Percentiles rank a stretch among this genome's conserved stretches.
phyloP scores from a whole-genome alignment of 108 stramenopile species.

The Fragilariopsis cylindrus region DNA sequence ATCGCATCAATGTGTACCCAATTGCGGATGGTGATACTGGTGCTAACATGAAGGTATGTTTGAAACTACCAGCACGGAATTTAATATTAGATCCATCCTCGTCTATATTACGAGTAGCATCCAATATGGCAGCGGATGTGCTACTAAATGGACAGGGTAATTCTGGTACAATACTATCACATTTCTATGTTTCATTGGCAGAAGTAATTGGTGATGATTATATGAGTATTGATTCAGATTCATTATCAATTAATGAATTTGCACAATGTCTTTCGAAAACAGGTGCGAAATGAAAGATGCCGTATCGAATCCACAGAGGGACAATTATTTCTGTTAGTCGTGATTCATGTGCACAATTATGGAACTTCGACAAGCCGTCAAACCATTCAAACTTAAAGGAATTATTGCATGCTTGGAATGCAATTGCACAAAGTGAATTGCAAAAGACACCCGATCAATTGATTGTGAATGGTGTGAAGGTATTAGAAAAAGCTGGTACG shows the following conservation, averaged over 20 bases:
- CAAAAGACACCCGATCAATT: slow-evolving; percentile 32
- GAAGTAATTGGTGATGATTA: slow-evolving; percentile 22
- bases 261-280: slow-evolving; percentile 9
- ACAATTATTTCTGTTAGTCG: slow-evolving; percentile 31
- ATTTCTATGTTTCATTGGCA: slow-evolving; percentile 34
- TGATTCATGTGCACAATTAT: slow-evolving; percentile 25
- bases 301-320: slow-evolving; percentile 32
- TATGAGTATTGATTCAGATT: neutral
- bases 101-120: slow-evolving; percentile 11
- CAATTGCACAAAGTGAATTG: slow-evolving; percentile 18
- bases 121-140: slow-evolving; percentile 43
- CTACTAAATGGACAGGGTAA: slow-evolving; percentile 44
- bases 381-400: slow-evolving; percentile 25
- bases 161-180: slow-evolving; percentile 32
- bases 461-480: slow-evolving; percentile 43
- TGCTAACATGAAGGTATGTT: slow-evolving; percentile 46
- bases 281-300: slow-evolving; percentile 29
- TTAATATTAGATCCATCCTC: slow-evolving; percentile 19
- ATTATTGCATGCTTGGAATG: slow-evolving; percentile 24
- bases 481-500: slow-evolving; percentile 30
- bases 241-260: slow-evolving; percentile 30
- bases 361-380: neutral
- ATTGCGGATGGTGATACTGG: slow-evolving; percentile 48
- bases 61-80: slow-evolving; percentile 36
- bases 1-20: slow-evolving; percentile 45